A percentile compares a stretch with the other conserved stretches of the same genome.
phyloP scores from a whole-genome alignment of 2,329 filamentous ascomycete genomes.

The Drechmeria coniospora region DNA sequence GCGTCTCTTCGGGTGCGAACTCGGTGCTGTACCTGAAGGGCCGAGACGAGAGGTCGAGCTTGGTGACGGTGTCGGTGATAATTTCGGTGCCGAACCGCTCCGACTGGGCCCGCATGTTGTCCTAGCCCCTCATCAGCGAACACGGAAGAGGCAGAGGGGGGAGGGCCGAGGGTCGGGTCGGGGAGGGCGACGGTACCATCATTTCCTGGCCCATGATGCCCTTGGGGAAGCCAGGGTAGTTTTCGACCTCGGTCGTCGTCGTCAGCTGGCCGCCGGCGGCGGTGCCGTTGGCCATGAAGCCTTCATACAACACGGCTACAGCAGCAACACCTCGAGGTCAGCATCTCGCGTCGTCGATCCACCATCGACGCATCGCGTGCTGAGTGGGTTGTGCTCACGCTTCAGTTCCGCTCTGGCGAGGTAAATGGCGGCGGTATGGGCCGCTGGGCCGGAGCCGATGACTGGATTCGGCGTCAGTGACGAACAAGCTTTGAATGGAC shows the following conservation, averaged over 20 bases:
- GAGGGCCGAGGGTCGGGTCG: not conserved
- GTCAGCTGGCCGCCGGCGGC: conserved; percentile 93
- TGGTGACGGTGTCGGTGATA: conserved; percentile 80
- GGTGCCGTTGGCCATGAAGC: conserved; percentile 93
- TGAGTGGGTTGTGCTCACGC: conserved; percentile 31
- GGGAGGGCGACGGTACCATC: conserved; percentile 43
- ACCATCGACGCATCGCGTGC: not conserved
- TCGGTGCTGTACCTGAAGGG: conserved; percentile 94
- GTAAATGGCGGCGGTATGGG: conserved; percentile 95
- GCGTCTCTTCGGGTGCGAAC: conserved; percentile 64
- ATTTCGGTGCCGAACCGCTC: conserved; percentile 85
- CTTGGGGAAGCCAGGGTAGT: conserved; percentile 88
- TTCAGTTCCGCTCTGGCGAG: conserved; percentile 87
- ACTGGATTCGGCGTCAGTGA: no score
- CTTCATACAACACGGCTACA: conserved; percentile 79
- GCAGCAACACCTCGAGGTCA: conserved; percentile 3
- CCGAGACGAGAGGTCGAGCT: conserved; percentile 65
- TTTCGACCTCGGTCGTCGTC: conserved; percentile 96
- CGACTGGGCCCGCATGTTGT: conserved; percentile 85
- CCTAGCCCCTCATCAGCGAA: conserved; percentile 24
- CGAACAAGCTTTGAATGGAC: no score
- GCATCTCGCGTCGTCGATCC: not conserved
- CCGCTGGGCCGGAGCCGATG: conserved; percentile 89
- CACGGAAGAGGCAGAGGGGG: not conserved
- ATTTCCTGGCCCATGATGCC: conserved; percentile 75